These are phyloP conservation scores for Penicillium lagena DNA, from an alignment of 495 filamentous ascomycete species.

Conservation along the genomic window DNA sequence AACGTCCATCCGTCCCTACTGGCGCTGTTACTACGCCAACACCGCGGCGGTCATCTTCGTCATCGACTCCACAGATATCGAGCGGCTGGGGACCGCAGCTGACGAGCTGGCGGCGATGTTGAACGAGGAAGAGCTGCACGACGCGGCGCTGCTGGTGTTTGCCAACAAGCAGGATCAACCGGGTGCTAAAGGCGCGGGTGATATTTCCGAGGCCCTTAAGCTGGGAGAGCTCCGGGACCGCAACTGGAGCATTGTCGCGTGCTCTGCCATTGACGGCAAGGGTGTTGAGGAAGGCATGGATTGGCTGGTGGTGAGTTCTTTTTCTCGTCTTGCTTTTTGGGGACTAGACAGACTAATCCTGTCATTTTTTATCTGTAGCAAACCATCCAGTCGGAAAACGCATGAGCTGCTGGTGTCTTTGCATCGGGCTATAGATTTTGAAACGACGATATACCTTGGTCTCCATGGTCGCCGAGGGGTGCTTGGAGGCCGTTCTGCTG, in stretches of 20 bases:
- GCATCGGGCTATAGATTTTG: slow-evolving; percentile 30
- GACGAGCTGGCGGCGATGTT: slow-evolving; percentile 94
- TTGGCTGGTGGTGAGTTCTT: slow-evolving; percentile 83
- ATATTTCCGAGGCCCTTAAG: slow-evolving; percentile 88
- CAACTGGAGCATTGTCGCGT: slow-evolving; percentile 98
- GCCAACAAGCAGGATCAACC: slow-evolving; percentile 99
- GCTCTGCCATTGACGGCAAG: slow-evolving; percentile 90
- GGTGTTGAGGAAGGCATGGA: slow-evolving; percentile 97
- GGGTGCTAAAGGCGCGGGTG: slow-evolving; percentile 91
- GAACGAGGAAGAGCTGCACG: slow-evolving; percentile 90
- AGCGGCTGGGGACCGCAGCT: slow-evolving; percentile 82
- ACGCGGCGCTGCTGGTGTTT: slow-evolving; percentile 89
- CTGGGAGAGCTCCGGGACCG: slow-evolving; percentile 87
- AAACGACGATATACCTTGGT: slow-evolving; percentile 29
- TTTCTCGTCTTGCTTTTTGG: not conserved
- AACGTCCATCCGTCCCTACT: slow-evolving; percentile 95
- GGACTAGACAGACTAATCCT: slow-evolving; percentile 7
- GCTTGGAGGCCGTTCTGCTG: slow-evolving; percentile 13
- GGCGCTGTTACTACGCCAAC: slow-evolving; percentile 99
- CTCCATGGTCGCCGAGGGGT: slow-evolving; percentile 4
- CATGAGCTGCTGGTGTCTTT: slow-evolving; percentile 32
- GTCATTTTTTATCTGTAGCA: slow-evolving; percentile 17
- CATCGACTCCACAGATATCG: slow-evolving; percentile 95
- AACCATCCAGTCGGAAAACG: slow-evolving; percentile 43
- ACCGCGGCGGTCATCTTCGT: slow-evolving; percentile 99